phyloP scores from a whole-genome alignment of 2,329 filamentous ascomycete species.

The Pestalotiopsis sp. region DNA sequence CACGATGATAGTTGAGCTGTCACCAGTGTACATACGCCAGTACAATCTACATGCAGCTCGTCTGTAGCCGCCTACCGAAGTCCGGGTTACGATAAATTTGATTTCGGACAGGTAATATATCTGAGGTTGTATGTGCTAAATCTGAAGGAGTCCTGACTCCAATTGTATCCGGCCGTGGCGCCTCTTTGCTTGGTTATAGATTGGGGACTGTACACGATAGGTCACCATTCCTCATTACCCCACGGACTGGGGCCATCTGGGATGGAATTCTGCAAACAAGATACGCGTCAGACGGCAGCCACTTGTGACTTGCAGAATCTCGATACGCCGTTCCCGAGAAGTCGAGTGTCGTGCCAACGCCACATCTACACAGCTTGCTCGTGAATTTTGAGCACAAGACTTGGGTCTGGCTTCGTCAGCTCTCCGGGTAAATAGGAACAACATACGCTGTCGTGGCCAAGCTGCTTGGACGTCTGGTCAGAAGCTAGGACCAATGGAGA shows the following conservation, averaged over 20 bases:
- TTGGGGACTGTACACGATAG: neutral
- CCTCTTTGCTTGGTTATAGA: neutral
- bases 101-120: conserved; percentile 1
- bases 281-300: neutral
- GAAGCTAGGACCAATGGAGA: neutral
- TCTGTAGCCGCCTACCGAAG: neutral
- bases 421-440: neutral
- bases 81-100: neutral
- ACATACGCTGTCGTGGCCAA: neutral
- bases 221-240: neutral
- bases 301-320: neutral
- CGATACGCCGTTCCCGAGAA: neutral
- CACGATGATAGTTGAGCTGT: neutral
- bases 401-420: neutral
- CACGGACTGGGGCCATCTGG: neutral
- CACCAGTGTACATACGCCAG: neutral
- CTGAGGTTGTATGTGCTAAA: conserved; percentile 1
- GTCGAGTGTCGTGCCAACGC: neutral
- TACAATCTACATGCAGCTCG: neutral
- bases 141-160: neutral
- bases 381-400: neutral
- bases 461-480: neutral
- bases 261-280: neutral
- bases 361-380: neutral
- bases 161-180: neutral